Percentiles rank a stretch among this genome's conserved stretches.
phyloP scores from a whole-genome alignment of 2,329 filamentous ascomycete genomes.

The Sphaerulina musiva region DNA sequence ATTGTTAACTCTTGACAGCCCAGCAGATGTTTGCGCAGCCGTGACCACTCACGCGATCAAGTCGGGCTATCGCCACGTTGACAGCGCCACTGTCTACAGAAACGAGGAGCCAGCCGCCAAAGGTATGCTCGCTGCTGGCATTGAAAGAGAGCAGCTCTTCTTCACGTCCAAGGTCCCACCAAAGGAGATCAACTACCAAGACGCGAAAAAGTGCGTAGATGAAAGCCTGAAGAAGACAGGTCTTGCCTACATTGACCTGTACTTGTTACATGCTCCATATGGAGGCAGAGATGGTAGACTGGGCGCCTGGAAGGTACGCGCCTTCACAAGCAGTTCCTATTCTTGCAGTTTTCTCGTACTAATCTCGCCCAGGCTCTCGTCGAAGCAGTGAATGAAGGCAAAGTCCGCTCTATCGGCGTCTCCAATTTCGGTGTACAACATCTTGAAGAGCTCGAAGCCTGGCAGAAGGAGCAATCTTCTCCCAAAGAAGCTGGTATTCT shows the following conservation, averaged over 20 bases:
- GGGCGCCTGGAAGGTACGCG: constrained; percentile 41
- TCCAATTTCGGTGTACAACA: constrained; percentile 52
- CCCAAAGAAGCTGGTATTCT: constrained; percentile 60
- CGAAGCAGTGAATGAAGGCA: constrained; percentile 47
- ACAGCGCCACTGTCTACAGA: constrained; percentile 52
- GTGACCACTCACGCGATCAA: constrained; percentile 53
- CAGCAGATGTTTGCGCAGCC: constrained; percentile 51
- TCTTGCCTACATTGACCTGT: constrained; percentile 40
- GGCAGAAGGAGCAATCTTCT: constrained; percentile 39
- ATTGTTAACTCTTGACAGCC: constrained; percentile 22
- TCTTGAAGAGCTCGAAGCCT: constrained; percentile 48
- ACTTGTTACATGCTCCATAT: constrained; percentile 50
- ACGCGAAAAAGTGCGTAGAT: constrained; percentile 57
- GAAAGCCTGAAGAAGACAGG: constrained; percentile 56
- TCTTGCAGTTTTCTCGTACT: not conserved
- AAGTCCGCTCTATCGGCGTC: constrained; percentile 49
- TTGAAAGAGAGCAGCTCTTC: constrained; percentile 53
- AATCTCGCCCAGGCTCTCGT: constrained; percentile 42
- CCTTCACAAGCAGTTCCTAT: too few species aligned
- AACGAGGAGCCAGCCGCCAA: constrained; percentile 52
- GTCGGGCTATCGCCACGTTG: constrained; percentile 54
- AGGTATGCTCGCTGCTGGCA: constrained; percentile 47
- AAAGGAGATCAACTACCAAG: constrained; percentile 53
- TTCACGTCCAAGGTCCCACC: constrained; percentile 57
- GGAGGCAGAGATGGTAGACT: constrained; percentile 45